Evolutionary conservation across 1,284 basidiomycete genomes (phyloP), one percentile per base, ranked within the genome.

Genomic region (Hymenochaete sp.): DNA sequence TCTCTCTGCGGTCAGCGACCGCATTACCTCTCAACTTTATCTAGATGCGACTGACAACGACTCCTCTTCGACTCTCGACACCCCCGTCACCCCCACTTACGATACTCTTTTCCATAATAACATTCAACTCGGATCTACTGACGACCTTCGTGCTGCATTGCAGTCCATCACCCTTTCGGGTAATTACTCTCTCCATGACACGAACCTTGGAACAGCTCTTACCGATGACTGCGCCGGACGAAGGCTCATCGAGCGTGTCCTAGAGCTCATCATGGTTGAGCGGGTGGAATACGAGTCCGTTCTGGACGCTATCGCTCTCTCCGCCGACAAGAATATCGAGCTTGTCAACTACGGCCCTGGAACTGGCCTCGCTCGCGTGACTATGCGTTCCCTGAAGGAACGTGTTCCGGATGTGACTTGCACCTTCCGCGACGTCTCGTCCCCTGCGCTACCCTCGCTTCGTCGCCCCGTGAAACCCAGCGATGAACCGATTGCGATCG

Each of bases 401-500:
- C 61, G 18, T 46, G 47, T 14, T 53, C 64, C 25, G 63, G 70
- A 44, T 54, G 14, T 19, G 14, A 4, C 5, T 35, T 19, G 14
- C 13, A 35, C 32, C 5, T n/a, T 35, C 5, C 5, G 8, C 21
- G 63, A 37, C 57, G 62, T 32, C 53, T 51, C 42, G 54, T 50
- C 33, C n/a, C 40, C 48, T 2, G 16, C 44, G 29, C 49, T 57
- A 29, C 61, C 65, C 21, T n/a, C 35, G 32, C 27, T 26, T 16
- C 28, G 42, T 5, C n/a, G n/a, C n/a, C n/a, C n/a, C n/a, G n/a
- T n/a, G n/a, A 14, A 10, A 4, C 19, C 19, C 29, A 27, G 32
- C 35, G 69, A 72, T 49, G 75, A 77, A 39, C 70, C 77, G 2
- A 73, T 84, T 39, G 82, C 82, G 2, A 73, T 85, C 48, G 65